Conservation (phyloP, 139 green algal genomes). For the Edaphochlamys debaryana region DNA sequence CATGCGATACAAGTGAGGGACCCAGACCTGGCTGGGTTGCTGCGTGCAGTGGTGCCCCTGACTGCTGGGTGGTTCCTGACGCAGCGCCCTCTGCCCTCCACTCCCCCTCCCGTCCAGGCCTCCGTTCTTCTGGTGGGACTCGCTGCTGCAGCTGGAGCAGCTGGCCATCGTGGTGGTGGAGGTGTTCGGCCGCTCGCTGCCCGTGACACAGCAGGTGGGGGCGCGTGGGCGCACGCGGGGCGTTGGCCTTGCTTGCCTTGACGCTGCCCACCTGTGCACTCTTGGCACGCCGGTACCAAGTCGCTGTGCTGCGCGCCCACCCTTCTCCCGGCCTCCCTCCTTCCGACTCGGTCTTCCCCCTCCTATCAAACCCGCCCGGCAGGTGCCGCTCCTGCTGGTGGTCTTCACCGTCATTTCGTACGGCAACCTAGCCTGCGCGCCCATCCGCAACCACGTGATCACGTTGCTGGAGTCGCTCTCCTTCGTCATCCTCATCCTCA, state of each 20-base stretch:
- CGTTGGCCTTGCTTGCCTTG: too few relatives aligned
- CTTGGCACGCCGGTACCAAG: too few relatives aligned
- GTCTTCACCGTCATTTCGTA: not conserved
- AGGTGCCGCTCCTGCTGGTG: not conserved
- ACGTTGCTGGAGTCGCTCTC: not conserved
- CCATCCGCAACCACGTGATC: not conserved
- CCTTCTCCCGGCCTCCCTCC: too few relatives aligned
- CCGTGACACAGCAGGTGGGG: not conserved
- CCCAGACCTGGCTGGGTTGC: too few relatives aligned
- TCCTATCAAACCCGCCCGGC: too few relatives aligned
- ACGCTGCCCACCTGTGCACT: too few relatives aligned
- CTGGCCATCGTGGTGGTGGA: not conserved
- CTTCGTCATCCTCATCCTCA: not conserved
- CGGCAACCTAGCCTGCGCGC: not conserved
- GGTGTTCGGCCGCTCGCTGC: not conserved
- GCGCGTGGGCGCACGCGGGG: too few relatives aligned
- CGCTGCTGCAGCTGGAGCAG: not conserved
- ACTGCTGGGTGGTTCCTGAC: too few relatives aligned
- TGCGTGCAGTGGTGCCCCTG: not conserved
- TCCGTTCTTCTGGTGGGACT: not conserved
- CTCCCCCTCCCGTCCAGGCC: too few relatives aligned
- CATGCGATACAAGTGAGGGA: not conserved
- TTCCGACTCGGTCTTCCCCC: too few relatives aligned
- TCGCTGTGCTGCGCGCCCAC: too few relatives aligned
- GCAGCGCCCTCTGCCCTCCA: too few relatives aligned